Base-by-base conservation (phyloP, 495 filamentous ascomycete species). In the Aspergillus diversus region DNA sequence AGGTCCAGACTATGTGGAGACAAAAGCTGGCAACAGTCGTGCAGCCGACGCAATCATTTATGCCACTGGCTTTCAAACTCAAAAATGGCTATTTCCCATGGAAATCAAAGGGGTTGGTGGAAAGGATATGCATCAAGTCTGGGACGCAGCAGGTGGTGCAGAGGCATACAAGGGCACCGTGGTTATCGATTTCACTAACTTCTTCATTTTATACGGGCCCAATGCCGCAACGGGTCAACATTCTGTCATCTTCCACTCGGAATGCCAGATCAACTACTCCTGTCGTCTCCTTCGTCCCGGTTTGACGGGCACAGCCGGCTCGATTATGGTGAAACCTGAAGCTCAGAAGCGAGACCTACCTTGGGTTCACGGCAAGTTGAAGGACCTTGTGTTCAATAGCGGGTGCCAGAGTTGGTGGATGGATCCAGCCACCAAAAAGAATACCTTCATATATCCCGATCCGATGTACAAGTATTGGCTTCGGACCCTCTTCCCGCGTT, bases 171-270 rank as follows among this genome's bases (percentile, higher is more conserved):
- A 82, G 62, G 83, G 83, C 7, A 82, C 77, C 27, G 80, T 83
- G n/a, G 75, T 88, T 59, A 76, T 82, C 55, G 80, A 75, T 0
- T 88, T 87, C 60, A 86, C 86, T 0, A 88, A 87, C 60, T 80
- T 87, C 66, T 87, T 86, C 71, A 78, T 85, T 7, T 74, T 87
- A 3, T 82, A 84, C 64, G 86, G 86, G 0, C 86, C 86, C 0
- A 88, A 88, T 61, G 83, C 84, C 7, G 81, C 73, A 0, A 86
- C 83, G 4, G 85, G 85, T 0, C 85, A 88, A 65, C 77, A 75
- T 3, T 82, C 77, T 12, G 82, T 86, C 0, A 79, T 86, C 16
- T 73, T 87, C 35, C 77, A 78, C 0, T 76, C 73, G 39, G 85
- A 88, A 66, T 84, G 84, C 56, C 81, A 81, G 78, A 75, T 86